phyloP scores from a whole-genome alignment of 495 filamentous ascomycete species.

The Penicillium verhagenii region DNA sequence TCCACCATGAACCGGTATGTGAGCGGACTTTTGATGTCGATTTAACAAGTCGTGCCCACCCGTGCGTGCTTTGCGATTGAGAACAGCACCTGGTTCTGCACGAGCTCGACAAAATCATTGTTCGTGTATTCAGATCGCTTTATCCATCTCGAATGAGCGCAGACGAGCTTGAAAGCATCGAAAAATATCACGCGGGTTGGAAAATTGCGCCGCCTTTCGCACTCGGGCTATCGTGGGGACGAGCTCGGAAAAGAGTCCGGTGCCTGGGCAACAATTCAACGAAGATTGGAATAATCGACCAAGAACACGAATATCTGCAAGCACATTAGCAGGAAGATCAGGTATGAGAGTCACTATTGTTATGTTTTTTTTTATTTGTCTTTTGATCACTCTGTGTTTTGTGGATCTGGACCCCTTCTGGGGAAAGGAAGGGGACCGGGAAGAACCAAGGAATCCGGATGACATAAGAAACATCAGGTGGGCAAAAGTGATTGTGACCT shows the following conservation, averaged over 20 bases:
- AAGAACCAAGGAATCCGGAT: not conserved
- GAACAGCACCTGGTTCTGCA: not conserved
- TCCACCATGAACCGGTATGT: constrained; percentile 19
- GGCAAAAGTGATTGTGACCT: not conserved
- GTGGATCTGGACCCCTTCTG: not conserved
- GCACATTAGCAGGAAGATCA: not conserved
- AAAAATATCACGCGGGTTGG: not conserved
- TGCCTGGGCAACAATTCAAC: not conserved
- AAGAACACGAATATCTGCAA: not conserved
- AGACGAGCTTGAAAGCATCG: not conserved
- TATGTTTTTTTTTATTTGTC: too few species aligned
- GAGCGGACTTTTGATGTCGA: not conserved
- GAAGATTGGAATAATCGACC: not conserved
- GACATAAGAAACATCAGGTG: constrained; percentile 1
- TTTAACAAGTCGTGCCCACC: constrained; percentile 11
- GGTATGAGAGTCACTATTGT: too few species aligned
- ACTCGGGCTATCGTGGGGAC: not conserved
- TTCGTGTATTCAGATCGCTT: not conserved
- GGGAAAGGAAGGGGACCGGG: not conserved
- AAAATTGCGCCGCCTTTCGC: too few species aligned
- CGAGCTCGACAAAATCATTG: not conserved
- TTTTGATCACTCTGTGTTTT: too few species aligned
- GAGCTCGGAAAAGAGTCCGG: not conserved
- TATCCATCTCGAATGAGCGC: not conserved
- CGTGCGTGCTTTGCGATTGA: not conserved